Evolutionary conservation across 164 flowering plant genomes (phyloP).

Genomic region (Tetracentron sinense): DNA sequence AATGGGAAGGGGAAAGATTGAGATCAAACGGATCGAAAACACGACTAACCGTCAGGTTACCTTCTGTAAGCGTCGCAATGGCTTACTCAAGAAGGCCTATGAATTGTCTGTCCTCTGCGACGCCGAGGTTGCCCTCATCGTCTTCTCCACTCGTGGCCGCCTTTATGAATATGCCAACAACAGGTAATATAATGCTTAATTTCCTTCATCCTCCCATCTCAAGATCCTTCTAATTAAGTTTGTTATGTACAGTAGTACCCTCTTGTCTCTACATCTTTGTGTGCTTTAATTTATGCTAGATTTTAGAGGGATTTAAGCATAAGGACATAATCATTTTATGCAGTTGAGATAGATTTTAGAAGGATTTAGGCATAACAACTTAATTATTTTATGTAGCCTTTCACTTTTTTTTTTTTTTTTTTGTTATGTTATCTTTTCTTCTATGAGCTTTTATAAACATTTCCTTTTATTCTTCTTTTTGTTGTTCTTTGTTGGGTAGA

Average conservation of each 20-base stretch:
- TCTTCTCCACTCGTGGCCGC: constrained; percentile 81
- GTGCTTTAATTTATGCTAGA: neutral
- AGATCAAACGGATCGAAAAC: constrained; percentile 84
- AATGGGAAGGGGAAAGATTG: constrained; percentile 72
- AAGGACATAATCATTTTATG: constrained; percentile 17
- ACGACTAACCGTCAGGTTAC: constrained; percentile 81
- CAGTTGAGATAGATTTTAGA: constrained; percentile 16
- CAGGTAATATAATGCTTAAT: constrained; percentile 54
- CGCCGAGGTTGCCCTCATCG: constrained; percentile 74
- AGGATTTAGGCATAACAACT: no score
- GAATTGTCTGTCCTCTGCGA: constrained; percentile 80
- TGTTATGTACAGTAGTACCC: neutral
- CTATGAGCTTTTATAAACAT: constrained; percentile 8
- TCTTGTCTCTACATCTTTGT: neutral
- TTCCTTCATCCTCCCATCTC: neutral
- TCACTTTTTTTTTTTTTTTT: constrained; percentile 25
- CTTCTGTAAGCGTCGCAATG: constrained; percentile 73
- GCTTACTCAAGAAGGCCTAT: constrained; percentile 74
- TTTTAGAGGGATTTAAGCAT: constrained; percentile 12
- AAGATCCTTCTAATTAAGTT: neutral
- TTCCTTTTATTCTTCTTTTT: constrained; percentile 16
- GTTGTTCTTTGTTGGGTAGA: constrained; percentile 17
- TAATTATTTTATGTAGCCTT: no score
- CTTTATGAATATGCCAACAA: constrained; percentile 79
- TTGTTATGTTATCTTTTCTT: constrained; percentile 11